These are phyloP conservation scores for Russula virescens DNA, from an alignment of 768 basidiomycete genomes.

Conservation along the genomic window DNA sequence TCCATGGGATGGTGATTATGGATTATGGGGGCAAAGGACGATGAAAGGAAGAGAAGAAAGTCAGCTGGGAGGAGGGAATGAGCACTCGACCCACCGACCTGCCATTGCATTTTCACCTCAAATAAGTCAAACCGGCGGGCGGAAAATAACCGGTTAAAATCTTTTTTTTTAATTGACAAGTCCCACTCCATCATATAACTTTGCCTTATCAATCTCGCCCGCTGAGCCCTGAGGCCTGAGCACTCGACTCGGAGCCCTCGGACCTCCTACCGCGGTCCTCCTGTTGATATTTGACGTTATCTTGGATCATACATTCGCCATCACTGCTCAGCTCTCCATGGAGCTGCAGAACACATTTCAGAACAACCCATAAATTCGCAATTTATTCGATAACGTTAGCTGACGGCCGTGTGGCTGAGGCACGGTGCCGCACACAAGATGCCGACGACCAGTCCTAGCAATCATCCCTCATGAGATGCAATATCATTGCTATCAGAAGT, in stretches of 20 bases:
- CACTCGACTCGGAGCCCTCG: not conserved
- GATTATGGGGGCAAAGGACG: not conserved
- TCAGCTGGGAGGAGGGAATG: not conserved
- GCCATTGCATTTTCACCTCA: not conserved
- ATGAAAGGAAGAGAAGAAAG: not conserved
- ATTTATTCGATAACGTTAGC: no score
- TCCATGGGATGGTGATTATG: constrained; percentile 14
- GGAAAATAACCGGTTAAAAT: constrained; percentile 9
- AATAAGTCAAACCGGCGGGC: constrained; percentile 10
- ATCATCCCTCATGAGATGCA: no score
- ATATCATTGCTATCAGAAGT: no score
- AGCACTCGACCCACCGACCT: not conserved
- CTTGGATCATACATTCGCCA: no score
- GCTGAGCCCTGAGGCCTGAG: not conserved
- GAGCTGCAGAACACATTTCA: not conserved
- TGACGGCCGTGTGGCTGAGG: no score
- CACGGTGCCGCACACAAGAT: no score
- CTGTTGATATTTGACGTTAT: not conserved
- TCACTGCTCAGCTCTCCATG: no score
- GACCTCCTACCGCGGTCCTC: not conserved
- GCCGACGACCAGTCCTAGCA: no score
- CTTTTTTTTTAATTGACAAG: not conserved
- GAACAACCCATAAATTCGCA: no score
- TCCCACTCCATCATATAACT: no score
- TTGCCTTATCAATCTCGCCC: no score